Evolutionary conservation across 1,284 basidiomycete genomes (phyloP), one percentile per base, ranked within the genome.

Genomic region (Pyrrhoderma noxium): DNA sequence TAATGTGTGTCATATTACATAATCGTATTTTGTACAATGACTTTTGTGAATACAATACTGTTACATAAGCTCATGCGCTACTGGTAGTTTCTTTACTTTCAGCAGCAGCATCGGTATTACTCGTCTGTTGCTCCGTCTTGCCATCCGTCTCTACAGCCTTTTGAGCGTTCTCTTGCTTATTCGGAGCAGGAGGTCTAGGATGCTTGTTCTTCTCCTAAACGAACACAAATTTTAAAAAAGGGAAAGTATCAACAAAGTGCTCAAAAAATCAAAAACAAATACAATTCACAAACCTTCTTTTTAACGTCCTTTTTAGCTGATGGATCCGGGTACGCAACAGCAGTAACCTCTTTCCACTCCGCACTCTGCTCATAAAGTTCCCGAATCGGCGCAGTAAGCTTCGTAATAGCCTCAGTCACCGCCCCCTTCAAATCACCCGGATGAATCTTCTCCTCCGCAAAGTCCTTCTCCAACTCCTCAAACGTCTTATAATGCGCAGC

Each of bases 341-440:
- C 77, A 64, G 89, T 86, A 8, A 85, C 72, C 63, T 77, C 77
- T 66, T 89, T 79, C 82, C 93, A 98, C 63, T 91, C 90, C 58
- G 84, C 77, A 60, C 82, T 81, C 52, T 70, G 77, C 59, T 85
- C 78, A 60, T 90, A 96, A 46, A 80, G 75, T 58, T 80, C 76
- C 58, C 87, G 79, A 47, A 99, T 85, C 0, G 95, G 95, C 25
- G 79, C 81, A 36, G 99, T 70, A 25, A 99, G 69, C n/a, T 71
- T 71, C 59, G 79, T 76, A 61, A 99, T 84, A 3, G 85, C 86
- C 25, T 82, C 80, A n/a, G 80, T 75, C 5, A 97, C 90, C 0
- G 82, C 80, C 7, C 69, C 69, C 73, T 99, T 99, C 60, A 99
- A 70, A 66, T 98, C 96, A 25, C 83, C 85, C 1, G 95, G 96